Percentiles rank a stretch among this genome's conserved stretches.
phyloP scores from a whole-genome alignment of 495 filamentous ascomycete species.

The Neurospora hispaniola region DNA sequence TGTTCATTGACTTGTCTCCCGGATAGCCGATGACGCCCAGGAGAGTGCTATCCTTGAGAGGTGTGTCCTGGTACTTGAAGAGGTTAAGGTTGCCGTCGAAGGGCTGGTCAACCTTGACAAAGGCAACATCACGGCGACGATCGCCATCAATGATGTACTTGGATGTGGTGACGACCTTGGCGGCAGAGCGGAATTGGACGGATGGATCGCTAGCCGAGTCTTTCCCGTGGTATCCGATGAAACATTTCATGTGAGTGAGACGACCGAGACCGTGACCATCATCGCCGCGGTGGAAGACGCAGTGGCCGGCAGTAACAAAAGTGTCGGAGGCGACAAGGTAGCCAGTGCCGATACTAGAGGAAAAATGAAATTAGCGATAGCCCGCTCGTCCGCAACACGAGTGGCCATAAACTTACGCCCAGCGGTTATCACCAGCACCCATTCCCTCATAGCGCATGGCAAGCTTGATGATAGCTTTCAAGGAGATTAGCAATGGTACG shows the following conservation, averaged over 20 bases:
- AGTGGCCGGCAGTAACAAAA: neutral
- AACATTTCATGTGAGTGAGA: neutral
- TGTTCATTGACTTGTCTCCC: neutral
- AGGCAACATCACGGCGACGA: neutral
- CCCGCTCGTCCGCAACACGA: no score
- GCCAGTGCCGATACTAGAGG: neutral
- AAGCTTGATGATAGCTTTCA: neutral
- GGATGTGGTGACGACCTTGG: neutral
- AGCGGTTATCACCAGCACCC: neutral
- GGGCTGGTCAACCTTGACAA: rapidly evolving
- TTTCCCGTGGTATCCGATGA: neutral
- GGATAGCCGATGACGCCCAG: neutral
- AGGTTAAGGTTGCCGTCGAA: neutral
- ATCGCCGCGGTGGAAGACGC: neutral
- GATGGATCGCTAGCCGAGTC: neutral
- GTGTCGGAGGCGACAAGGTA: neutral
- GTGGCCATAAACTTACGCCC: neutral
- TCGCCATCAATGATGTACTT: neutral
- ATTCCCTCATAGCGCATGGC: neutral
- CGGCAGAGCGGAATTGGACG: neutral
- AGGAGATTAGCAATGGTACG: neutral
- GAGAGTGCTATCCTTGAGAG: rapidly evolving
- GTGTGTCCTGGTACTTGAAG: neutral
- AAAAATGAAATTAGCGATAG: no score
- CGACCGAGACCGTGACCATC: neutral